Percentiles rank a stretch among this genome's conserved stretches.
phyloP scores from a whole-genome alignment of 1,284 basidiomycete genomes.

The Singerocomus rubriflavus region DNA sequence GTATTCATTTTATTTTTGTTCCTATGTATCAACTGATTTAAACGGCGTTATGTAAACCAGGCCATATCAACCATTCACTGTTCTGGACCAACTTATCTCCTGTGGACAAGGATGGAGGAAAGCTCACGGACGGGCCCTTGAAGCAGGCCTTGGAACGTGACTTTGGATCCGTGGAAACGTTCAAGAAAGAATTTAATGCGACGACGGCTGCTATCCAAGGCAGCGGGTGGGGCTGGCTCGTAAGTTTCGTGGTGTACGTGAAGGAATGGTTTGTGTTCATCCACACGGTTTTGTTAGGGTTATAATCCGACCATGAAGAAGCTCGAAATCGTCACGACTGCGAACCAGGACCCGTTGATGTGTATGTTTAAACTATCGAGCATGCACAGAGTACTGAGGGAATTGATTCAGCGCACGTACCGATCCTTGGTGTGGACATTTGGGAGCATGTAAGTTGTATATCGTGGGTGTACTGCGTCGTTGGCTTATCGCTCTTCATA shows the following conservation, averaged over 20 bases:
- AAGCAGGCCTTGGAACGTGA: conserved; percentile 79
- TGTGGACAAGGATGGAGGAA: conserved; percentile 57
- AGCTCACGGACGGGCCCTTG: conserved; percentile 69
- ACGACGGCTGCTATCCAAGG: conserved; percentile 94
- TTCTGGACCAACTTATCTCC: conserved; percentile 98
- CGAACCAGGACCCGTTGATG: conserved; percentile 96
- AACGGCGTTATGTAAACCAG: conserved; percentile 34
- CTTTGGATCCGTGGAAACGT: conserved; percentile 82
- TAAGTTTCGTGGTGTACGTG: conserved; percentile 32
- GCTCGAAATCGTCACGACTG: conserved; percentile 87
- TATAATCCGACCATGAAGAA: conserved; percentile 69
- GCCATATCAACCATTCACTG: conserved; percentile 88
- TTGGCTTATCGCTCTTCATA: conserved; percentile 25
- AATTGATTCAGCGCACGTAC: conserved; percentile 60
- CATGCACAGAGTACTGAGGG: conserved; percentile 6
- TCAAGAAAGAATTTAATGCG: conserved; percentile 84
- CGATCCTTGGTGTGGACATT: conserved; percentile 95
- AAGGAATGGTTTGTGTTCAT: not conserved
- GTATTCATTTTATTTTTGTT: too few relatives aligned
- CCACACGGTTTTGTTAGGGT: conserved; percentile 44
- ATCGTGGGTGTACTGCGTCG: conserved; percentile 1
- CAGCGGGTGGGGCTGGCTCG: conserved; percentile 98
- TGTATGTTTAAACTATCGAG: conserved; percentile 37
- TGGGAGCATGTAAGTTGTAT: conserved; percentile 79
- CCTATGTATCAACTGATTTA: not conserved